Evolutionary conservation across 768 basidiomycete species (phyloP).

Genomic region (Trametes villosa): DNA sequence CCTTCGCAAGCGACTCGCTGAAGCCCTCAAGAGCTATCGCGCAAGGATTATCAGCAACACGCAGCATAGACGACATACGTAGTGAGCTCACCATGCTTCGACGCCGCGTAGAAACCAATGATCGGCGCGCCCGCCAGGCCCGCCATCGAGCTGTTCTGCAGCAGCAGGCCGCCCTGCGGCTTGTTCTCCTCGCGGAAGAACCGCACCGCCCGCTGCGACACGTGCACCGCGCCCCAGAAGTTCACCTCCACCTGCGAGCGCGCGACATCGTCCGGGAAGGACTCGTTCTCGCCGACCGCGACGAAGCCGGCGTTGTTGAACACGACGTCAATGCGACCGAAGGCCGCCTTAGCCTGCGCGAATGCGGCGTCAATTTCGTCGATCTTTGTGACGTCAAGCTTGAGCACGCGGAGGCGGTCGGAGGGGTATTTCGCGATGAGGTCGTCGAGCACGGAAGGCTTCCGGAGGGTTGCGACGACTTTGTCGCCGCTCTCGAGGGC

Average conservation of each 20-base stretch:
- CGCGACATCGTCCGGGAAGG: constrained; percentile 35
- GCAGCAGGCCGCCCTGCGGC: constrained; percentile 39
- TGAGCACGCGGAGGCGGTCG: constrained; percentile 40
- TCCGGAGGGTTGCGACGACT: constrained; percentile 48
- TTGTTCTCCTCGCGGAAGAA: too few relatives aligned
- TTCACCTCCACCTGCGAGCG: constrained; percentile 42
- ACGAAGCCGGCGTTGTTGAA: constrained; percentile 11
- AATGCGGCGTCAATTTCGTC: constrained; percentile 42
- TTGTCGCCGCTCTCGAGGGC: constrained; percentile 44
- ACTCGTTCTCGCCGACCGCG: constrained; percentile 43
- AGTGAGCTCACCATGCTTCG: constrained; percentile 23
- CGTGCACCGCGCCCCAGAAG: too few relatives aligned
- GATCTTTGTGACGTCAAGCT: constrained; percentile 3
- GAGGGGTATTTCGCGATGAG: constrained; percentile 34
- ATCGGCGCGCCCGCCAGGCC: constrained; percentile 28
- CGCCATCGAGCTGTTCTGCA: constrained; percentile 42
- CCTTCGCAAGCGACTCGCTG: constrained; percentile 42
- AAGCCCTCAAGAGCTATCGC: constrained; percentile 37
- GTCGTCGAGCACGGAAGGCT: constrained; percentile 39
- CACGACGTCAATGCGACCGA: constrained; percentile 47
- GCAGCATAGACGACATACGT: not conserved
- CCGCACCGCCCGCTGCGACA: too few relatives aligned
- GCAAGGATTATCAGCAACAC: not conserved
- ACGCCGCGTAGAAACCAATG: constrained; percentile 29
- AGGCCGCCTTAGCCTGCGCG: constrained; percentile 36